Evolutionary conservation across 495 filamentous ascomycete genomes (phyloP), one percentile per base, ranked within the genome.

Genomic region (Hypoxylon subgilvum): DNA sequence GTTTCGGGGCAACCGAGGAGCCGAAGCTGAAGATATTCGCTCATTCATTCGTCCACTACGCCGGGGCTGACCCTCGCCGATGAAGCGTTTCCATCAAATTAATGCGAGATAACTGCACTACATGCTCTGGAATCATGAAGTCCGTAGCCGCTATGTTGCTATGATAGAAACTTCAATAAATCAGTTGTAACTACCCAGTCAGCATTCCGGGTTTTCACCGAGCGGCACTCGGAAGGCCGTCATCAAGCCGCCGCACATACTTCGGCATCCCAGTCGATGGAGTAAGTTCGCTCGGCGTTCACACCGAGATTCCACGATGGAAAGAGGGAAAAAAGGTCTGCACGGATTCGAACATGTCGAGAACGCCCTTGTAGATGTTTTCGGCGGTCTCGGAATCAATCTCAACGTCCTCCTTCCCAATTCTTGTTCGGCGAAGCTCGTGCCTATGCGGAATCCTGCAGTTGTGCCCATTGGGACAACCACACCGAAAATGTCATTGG

Each of bases 181-280:
- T n/a, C n/a, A n/a, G n/a, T n/a, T n/a, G n/a, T n/a, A n/a, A n/a
- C n/a, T n/a, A n/a, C n/a, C n/a, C n/a, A n/a, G n/a, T n/a, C n/a
- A n/a, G n/a, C n/a, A 58, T 43, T 41, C 61, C 61, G 61, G 61
- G 43, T 58, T 64, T 58, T 58, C 53, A 35, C 61, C 61, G 61
- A 64, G 44, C 12, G 22, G 10, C 6, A 19, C 53, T 35, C 23
- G 12, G 32, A 36, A 43, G 45, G 22, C 21, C 16, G 19, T 10
- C 23, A 28, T 16, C n/a, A 38, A 45, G 19, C 13, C 10, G 39
- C 18, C 59, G 59, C 59, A 46, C 9, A 52, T 50, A 64, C 23
- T 27, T 64, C 61, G 61, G 61, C 31, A 64, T 58, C 31, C 50
- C 1, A 2, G 14, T 22, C 40, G 18, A 46, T 34, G 50, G 34